A percentile compares a stretch with the other conserved stretches of the same genome.
phyloP scores from a whole-genome alignment of 176 grass and related monocot genomes.

The Cenchrus fungigraminus region DNA sequence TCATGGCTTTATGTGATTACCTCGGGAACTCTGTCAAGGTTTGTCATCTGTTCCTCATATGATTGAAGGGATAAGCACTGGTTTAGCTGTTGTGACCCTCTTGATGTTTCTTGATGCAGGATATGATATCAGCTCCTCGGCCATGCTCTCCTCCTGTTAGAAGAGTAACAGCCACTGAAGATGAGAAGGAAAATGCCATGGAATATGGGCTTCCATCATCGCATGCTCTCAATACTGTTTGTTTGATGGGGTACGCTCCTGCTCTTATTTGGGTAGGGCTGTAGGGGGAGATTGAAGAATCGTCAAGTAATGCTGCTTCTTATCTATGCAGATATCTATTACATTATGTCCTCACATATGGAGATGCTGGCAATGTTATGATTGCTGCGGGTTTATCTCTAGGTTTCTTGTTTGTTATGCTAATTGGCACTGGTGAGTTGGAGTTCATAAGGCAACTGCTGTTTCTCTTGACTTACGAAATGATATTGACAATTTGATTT shows the following conservation, averaged over 20 bases:
- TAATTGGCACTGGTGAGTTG: conserved; percentile 73
- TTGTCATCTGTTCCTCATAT: conserved; percentile 29
- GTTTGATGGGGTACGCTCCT: conserved; percentile 77
- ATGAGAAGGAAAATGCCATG: conserved; percentile 97
- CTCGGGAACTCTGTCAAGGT: conserved; percentile 92
- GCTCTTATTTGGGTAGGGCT: not conserved
- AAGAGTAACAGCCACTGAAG: conserved; percentile 77
- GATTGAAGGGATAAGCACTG: not conserved
- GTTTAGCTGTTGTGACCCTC: conserved; percentile 16
- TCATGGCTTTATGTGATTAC: conserved; percentile 97
- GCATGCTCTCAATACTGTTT: conserved; percentile 88
- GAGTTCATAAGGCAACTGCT: not conserved
- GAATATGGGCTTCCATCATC: conserved; percentile 97
- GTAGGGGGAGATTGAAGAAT: not conserved
- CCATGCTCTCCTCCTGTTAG: conserved; percentile 90
- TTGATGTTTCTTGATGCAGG: conserved; percentile 51
- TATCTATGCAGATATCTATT: conserved; percentile 71
- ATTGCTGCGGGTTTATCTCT: conserved; percentile 48
- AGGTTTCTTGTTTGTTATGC: conserved; percentile 61
- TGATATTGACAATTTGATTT: conserved; percentile 35
- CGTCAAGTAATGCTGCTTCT: conserved; percentile 6
- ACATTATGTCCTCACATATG: conserved; percentile 70
- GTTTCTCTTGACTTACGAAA: not conserved
- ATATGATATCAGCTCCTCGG: conserved; percentile 85
- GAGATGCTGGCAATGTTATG: conserved; percentile 28